Conservation (phyloP, 2,329 filamentous ascomycete species). For the Leptographium lundbergii region DNA sequence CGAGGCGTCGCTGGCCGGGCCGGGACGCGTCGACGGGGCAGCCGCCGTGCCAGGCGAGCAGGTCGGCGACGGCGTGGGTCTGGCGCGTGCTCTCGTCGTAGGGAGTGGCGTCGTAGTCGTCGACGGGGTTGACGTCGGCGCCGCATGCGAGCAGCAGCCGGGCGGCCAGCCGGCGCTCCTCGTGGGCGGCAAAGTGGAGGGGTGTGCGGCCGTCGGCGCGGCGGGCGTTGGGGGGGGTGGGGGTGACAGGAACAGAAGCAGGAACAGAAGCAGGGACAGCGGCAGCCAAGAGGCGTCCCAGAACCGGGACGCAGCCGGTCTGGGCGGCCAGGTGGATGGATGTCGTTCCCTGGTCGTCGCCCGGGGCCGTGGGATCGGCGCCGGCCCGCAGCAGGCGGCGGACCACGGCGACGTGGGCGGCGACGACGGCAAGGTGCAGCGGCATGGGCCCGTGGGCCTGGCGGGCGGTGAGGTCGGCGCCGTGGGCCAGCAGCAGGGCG, state of each 20-base stretch:
- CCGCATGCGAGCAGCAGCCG: neutral
- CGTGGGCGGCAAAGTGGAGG: neutral
- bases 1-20: neutral
- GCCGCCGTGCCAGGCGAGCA: neutral
- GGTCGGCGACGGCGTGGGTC: neutral
- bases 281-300: neutral
- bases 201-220: neutral
- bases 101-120: neutral
- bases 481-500: neutral
- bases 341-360: neutral
- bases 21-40: neutral
- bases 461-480: neutral
- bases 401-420: neutral
- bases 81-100: neutral
- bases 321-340: neutral
- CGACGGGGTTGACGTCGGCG: neutral
- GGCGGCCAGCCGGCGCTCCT: neutral
- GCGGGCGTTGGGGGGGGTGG: neutral
- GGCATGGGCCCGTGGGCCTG: neutral
- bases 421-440: neutral
- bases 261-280: no score
- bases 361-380: neutral
- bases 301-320: neutral
- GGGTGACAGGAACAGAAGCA: no score
- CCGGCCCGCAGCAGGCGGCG: neutral